These are phyloP conservation scores for Coniferiporia sulphurascens DNA, from an alignment of 1,284 basidiomycete genomes.

Conservation along the genomic window DNA sequence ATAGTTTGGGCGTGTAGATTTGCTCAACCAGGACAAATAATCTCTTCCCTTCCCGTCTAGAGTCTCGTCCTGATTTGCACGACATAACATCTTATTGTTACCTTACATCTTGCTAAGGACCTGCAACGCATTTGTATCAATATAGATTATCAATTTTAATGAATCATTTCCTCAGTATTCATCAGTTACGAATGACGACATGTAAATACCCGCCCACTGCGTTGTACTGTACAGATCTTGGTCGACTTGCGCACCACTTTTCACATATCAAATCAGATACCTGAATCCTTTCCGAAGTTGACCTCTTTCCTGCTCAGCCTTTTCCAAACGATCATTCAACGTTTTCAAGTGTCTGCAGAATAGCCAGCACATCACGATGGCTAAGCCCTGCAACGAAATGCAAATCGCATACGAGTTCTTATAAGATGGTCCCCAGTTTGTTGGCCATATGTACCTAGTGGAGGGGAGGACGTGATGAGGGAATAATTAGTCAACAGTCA, in stretches of 20 bases:
- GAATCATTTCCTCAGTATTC: neutral
- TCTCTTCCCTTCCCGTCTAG: neutral
- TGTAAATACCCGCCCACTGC: no score
- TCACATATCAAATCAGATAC: slow-evolving; percentile 25
- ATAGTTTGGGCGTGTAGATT: slow-evolving; percentile 17
- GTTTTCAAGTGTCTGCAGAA: slow-evolving; percentile 38
- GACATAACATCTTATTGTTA: neutral
- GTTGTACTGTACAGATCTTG: no score
- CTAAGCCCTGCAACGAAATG: slow-evolving; percentile 36
- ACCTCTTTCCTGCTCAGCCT: slow-evolving; percentile 29
- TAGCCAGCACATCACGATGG: slow-evolving; percentile 44
- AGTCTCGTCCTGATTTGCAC: neutral
- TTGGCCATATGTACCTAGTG: slow-evolving; percentile 37
- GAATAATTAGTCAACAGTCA: neutral
- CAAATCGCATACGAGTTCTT: slow-evolving; percentile 42
- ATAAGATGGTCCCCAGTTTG: slow-evolving; percentile 40
- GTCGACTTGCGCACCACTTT: no score
- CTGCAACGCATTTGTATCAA: slow-evolving; percentile 10
- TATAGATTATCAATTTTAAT: slow-evolving; percentile 4
- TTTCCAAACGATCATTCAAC: slow-evolving; percentile 33
- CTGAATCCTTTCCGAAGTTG: slow-evolving; percentile 27
- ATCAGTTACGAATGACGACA: no score
- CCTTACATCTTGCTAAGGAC: slow-evolving; percentile 6
- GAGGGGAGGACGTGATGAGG: neutral
- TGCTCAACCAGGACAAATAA: neutral